These are phyloP conservation scores for Blastobotrys chiropterorum DNA, from an alignment of 805 yeast species.

Conservation along the genomic window DNA sequence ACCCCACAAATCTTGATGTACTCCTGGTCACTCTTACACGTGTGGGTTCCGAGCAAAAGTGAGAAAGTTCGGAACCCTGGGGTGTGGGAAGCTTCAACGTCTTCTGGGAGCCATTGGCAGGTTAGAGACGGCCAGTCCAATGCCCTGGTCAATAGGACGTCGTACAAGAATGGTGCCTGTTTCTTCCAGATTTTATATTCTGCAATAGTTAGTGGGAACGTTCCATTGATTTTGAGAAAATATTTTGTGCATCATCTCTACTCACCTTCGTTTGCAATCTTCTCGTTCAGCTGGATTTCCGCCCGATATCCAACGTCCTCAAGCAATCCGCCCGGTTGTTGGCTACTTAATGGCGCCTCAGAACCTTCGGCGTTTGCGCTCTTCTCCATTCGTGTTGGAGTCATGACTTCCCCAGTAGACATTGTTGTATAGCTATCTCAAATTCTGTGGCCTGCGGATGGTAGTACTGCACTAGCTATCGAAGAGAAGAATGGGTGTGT, in stretches of 20 bases:
- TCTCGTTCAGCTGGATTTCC: constrained; percentile 20
- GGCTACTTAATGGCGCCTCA: not conserved
- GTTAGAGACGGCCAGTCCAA: constrained; percentile 57
- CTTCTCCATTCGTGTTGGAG: not conserved
- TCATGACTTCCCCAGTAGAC: not conserved
- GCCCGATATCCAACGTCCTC: constrained; percentile 3
- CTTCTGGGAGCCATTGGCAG: constrained; percentile 57
- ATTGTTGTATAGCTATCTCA: not conserved
- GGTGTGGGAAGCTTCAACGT: constrained; percentile 23
- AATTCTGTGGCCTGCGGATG: too few relatives aligned
- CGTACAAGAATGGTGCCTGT: constrained; percentile 53
- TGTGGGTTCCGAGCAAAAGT: constrained; percentile 58
- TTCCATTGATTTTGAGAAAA: too few relatives aligned
- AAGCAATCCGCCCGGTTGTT: not conserved
- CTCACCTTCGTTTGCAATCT: constrained; percentile 22
- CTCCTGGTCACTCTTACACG: constrained; percentile 50
- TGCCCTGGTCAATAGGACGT: constrained; percentile 47
- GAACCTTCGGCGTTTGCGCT: not conserved
- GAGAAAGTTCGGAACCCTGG: constrained; percentile 34
- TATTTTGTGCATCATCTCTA: not conserved
- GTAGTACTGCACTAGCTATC: not conserved
- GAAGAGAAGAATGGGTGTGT: not conserved
- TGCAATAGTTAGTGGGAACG: constrained; percentile 10
- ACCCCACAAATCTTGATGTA: constrained; percentile 36
- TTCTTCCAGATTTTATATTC: constrained; percentile 60